Base-by-base conservation (phyloP, 805 yeast genomes). In the Metschnikowia reukaufii region DNA sequence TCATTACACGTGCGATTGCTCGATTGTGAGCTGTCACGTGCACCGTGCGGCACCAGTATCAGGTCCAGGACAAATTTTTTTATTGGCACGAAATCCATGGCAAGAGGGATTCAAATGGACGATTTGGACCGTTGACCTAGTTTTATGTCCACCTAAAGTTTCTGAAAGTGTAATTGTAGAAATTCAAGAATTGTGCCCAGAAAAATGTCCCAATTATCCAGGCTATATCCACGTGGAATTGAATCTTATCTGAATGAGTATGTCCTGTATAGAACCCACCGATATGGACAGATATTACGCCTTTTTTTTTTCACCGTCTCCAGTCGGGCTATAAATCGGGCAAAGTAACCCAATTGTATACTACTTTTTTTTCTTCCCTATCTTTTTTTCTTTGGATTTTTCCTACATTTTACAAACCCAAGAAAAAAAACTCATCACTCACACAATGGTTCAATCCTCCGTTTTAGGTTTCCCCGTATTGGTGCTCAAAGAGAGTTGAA, bases 401-500 rank as follows among this genome's bases (percentile, higher is more conserved):
- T 18, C 8, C 12, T 25, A 8, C 7, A 8, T 36, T 23, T n/a
- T 21, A 21, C 31, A 21, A 31, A 17, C 15, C 37, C 25, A 16
- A 16, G 20, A 20, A 33, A 32, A 37, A 30, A 36, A 34, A 38
- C 5, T 9, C 29, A 25, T 25, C 12, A 25, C 29, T 15, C 12
- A 23, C 37, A 78, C 51, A 65, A 92, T 92, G 98, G 98, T 92
- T 76, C 85, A 85, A 76, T 92, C 98, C 57, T 83, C 97, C 68
- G 95, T 94, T 64, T 83, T 94, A 77, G 99, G 99, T 74, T 94
- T 94, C 94, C 99, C 99, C 94, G 99, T 82, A 94, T 92, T 68
- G 99, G 99, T 68, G 94, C 97, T 65, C 90, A 90, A 81, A 94
- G 99, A 84, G 99, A 94, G 81, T 85, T 94, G 75, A 94, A 94